Evolutionary conservation across 148 eudicot genomes (phyloP), one percentile per base, ranked within the genome.

Genomic region (Chenopodium suecicum): DNA sequence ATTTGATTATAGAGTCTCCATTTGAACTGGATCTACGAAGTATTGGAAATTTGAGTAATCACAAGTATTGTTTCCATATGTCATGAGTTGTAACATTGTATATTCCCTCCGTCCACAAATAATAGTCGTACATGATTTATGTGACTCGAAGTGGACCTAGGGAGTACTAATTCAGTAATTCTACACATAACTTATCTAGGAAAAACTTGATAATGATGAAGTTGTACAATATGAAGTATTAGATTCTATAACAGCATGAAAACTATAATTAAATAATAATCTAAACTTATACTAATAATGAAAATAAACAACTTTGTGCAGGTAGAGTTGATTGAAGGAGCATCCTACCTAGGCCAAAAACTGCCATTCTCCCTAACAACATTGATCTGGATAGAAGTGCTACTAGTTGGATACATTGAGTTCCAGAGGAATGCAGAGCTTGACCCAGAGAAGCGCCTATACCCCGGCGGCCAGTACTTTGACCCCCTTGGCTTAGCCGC

Each of bases 281-380:
- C 10, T 46, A 12, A 74, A 48, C 19, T 20, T 13, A 41, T 41
- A 25, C 7, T 75, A 37, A 75, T 14, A 4, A 16, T 71, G 9
- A 11, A 16, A 34, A 48, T 17, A 44, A 20, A 44, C 50, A 9
- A 78, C 23, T 20, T 10, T 22, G 11, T 47, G 41, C 87, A 95
- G 97, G 98, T 95, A 67, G 98, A 95, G 85, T 87, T 95, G 56
- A 85, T 95, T 19, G 97, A 95, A 74, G 98, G 98, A 44, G 90
- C 98, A 86, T 93, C 97, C 2, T 95, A 95, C 89, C 90, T 95
- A 41, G 98, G 98, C 6, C 97, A 93, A 85, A 94, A 95, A 63
- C 94, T 95, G 44, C 95, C 97, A 58, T 95, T 95, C 92, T 90
- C 97, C 41, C 75, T 95, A 16, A 83, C 90, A 37, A 88, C 97